Percentiles rank a stretch among this genome's conserved stretches.
Evolutionary conservation across 345 rosid genomes (phyloP).

Genomic region (Reutealis trisperma): DNA sequence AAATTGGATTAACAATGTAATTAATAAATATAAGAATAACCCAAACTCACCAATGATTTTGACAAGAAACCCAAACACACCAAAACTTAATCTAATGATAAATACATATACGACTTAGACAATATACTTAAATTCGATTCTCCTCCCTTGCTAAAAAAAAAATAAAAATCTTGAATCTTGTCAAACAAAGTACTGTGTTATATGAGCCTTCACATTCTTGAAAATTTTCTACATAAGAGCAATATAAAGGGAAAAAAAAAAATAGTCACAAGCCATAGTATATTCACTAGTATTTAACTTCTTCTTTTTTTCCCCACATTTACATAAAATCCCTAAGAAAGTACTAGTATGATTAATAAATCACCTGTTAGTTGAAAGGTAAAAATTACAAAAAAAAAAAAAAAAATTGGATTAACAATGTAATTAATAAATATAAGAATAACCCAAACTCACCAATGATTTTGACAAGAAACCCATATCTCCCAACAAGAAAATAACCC

Average conservation of each 20-base stretch:
- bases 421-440: slow-evolving; percentile 38
- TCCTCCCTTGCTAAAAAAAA: too few species aligned
- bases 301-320: slow-evolving; percentile 25
- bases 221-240: too few species aligned
- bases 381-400: not conserved
- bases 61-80: slow-evolving; percentile 44
- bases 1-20: slow-evolving; percentile 32
- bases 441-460: slow-evolving; percentile 35
- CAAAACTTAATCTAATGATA: too few species aligned
- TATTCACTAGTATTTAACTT: slow-evolving; percentile 27
- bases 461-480: slow-evolving; percentile 41
- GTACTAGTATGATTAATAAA: slow-evolving; percentile 31
- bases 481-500: slow-evolving; percentile 28
- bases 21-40: slow-evolving; percentile 39
- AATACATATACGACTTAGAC: too few species aligned
- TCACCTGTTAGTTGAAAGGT: slow-evolving; percentile 34
- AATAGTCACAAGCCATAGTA: slow-evolving; percentile 27
- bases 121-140: too few species aligned
- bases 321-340: slow-evolving; percentile 39
- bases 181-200: too few species aligned
- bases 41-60: slow-evolving; percentile 36
- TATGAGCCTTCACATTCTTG: too few species aligned
- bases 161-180: too few species aligned
- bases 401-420: slow-evolving; percentile 31
- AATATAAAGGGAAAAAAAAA: not conserved